These are phyloP conservation scores for Penicillium coprophilum DNA, from an alignment of 495 filamentous ascomycete genomes.

Conservation along the genomic window DNA sequence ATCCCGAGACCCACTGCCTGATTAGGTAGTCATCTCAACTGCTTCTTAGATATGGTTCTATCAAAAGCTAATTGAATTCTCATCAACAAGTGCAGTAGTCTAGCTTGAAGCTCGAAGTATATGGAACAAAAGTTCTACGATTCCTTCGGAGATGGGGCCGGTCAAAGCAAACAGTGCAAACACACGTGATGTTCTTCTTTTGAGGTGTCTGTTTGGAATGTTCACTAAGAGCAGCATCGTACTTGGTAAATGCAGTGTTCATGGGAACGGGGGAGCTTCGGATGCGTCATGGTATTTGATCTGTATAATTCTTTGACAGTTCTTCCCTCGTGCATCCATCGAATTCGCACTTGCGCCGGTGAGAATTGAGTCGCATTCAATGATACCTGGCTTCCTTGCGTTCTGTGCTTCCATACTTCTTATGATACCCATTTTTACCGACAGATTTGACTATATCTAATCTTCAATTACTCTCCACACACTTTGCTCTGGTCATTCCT, in stretches of 20 bases:
- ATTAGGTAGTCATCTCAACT: too few relatives aligned
- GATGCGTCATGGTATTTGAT: slow-evolving; percentile 1
- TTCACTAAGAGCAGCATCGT: not conserved
- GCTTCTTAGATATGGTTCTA: too few relatives aligned
- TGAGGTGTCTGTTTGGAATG: slow-evolving; percentile 6
- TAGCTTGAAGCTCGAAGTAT: not conserved
- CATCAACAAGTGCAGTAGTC: too few relatives aligned
- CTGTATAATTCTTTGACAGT: not conserved
- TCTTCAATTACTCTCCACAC: not conserved
- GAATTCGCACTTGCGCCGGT: not conserved
- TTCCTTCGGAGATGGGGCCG: slow-evolving; percentile 13
- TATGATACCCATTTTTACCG: not conserved
- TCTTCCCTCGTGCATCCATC: not conserved
- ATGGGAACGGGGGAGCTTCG: slow-evolving; percentile 10
- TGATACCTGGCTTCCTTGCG: slow-evolving; percentile 8
- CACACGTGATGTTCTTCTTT: slow-evolving; percentile 33
- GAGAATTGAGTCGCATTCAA: slow-evolving; percentile 14
- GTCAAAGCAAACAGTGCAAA: slow-evolving; percentile 34
- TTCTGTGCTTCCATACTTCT: slow-evolving; percentile 3
- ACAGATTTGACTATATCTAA: not conserved
- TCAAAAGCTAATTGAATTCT: too few relatives aligned
- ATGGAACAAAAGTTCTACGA: not conserved
- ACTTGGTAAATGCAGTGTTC: slow-evolving; percentile 15
- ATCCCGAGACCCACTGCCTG: too few relatives aligned
- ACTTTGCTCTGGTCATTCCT: not conserved